Base-by-base conservation (phyloP, 352 stramenopile genomes). In the Phytophthora pseudosyringae region DNA sequence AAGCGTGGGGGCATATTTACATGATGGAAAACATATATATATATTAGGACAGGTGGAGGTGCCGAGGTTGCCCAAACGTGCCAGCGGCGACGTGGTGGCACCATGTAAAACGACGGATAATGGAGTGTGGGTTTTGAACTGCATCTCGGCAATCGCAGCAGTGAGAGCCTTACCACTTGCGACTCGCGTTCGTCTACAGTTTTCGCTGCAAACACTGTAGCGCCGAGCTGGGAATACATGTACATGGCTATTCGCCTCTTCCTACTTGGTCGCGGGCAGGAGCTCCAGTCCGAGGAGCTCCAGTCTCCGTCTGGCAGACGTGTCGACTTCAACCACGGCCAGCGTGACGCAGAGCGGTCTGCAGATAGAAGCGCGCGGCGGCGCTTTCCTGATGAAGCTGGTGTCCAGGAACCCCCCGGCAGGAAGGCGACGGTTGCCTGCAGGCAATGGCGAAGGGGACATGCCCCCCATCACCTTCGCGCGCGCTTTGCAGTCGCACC, bases 11-110 rank as follows among this genome's bases (percentile, higher is more conserved):
- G 6, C 21, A 28, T 64, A 59, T 61, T 57, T 66, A 60, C 47
- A 41, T 51, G 36, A 43, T 46, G 43, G 40, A 47, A 59, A 57
- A 15, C 13, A 21, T 66, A 59, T 66, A 64, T 38, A 64, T 66
- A 64, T 32, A 64, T 52, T 70, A 69, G 61, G 54, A 49, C 38
- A 44, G 39, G 28, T 33, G 4, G 45, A 58, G 35, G 35, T 49
- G 36, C 28, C 13, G 25, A 41, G 35, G 28, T 32, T 5, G 29
- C 15, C 6, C 38, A 40, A 47, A 21, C 11, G 16, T 36, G 49
- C 35, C 7, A 26, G 15, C 29, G 50, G 29, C 39, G 33, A 46
- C 41, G 41, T 46, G 25, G 31, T 28, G 52, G 21, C 38, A 60
- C 16, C 28, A n/a, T 38, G 50, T 51, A 52, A 41, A 16, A 21